phyloP scores from a whole-genome alignment of 306 rosid genomes.

The Cucurbita moschata region DNA sequence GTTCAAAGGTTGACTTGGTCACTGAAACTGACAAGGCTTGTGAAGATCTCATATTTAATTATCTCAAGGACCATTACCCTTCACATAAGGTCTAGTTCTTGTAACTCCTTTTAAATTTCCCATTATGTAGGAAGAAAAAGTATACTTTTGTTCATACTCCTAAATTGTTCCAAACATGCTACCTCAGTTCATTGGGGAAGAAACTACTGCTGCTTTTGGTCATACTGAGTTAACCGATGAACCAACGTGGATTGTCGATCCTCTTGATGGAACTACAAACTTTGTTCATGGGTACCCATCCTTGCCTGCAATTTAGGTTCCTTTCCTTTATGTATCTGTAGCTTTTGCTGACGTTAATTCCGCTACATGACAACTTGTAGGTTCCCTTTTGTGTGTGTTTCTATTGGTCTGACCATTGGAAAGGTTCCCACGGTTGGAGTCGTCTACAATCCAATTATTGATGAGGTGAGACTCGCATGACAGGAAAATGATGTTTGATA shows the following conservation, averaged over 20 bases:
- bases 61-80: slow-evolving; percentile 70
- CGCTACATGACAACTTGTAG: slow-evolving; percentile 19
- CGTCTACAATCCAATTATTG: slow-evolving; percentile 83
- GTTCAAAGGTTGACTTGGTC: slow-evolving; percentile 81
- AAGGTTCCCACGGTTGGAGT: slow-evolving; percentile 79
- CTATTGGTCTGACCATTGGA: slow-evolving; percentile 86
- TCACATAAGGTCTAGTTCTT: slow-evolving; percentile 53
- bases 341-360: neutral
- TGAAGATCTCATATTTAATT: slow-evolving; percentile 72
- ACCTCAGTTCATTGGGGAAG: slow-evolving; percentile 85
- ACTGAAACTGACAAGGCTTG: slow-evolving; percentile 98
- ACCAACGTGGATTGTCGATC: slow-evolving; percentile 97
- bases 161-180: slow-evolving; percentile 5
- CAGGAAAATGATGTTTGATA: neutral
- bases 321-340: neutral
- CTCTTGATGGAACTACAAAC: slow-evolving; percentile 95
- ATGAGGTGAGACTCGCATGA: slow-evolving; percentile 48
- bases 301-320: slow-evolving; percentile 15
- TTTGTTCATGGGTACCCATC: slow-evolving; percentile 80
- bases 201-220: slow-evolving; percentile 86
- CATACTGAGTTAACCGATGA: slow-evolving; percentile 78
- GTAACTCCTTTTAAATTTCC: neutral
- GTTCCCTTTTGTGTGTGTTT: slow-evolving; percentile 90
- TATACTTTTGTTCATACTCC: neutral
- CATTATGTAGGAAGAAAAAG: neutral